Evolutionary conservation across 1,139 yeast species (phyloP).

Genomic region (Suhomyces bokatorum): DNA sequence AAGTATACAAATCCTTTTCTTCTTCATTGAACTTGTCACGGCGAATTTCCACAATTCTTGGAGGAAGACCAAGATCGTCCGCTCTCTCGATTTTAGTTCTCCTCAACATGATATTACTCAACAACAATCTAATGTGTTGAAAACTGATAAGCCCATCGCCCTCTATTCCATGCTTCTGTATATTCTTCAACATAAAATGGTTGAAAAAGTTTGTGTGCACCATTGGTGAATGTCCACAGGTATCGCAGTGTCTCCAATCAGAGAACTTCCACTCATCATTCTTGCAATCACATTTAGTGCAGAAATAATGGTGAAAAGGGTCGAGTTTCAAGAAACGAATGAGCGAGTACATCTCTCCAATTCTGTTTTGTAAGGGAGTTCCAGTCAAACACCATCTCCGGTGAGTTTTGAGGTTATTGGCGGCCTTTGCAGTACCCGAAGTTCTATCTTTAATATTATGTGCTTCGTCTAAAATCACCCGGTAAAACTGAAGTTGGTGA

Average conservation of each 20-base stretch:
- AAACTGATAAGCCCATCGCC: conserved; percentile 83
- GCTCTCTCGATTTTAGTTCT: conserved; percentile 95
- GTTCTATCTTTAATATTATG: conserved; percentile 95
- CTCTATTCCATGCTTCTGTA: conserved; percentile 75
- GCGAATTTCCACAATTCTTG: conserved; percentile 85
- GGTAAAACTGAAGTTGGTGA: conserved; percentile 73
- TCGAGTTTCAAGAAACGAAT: conserved; percentile 78
- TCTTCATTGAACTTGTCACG: conserved; percentile 88
- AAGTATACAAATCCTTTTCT: conserved; percentile 86
- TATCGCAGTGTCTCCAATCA: conserved; percentile 79
- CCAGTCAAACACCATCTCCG: conserved; percentile 93
- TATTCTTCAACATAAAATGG: conserved; percentile 90
- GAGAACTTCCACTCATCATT: conserved; percentile 81
- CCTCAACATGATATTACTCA: conserved; percentile 82
- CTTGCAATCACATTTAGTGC: conserved; percentile 85
- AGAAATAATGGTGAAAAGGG: conserved; percentile 87
- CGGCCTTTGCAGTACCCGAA: conserved; percentile 91
- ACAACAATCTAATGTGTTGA: conserved; percentile 66
- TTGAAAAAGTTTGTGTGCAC: conserved; percentile 92
- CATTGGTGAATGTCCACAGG: conserved; percentile 91
- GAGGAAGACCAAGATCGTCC: conserved; percentile 95
- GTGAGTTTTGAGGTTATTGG: conserved; percentile 65
- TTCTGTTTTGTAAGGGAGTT: conserved; percentile 92
- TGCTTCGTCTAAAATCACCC: conserved; percentile 95
- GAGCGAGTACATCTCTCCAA: conserved; percentile 92